Evolutionary conservation across 331 rosid species (phyloP), one percentile per base, ranked within the genome.

Genomic region (Cucumis variabilis): DNA sequence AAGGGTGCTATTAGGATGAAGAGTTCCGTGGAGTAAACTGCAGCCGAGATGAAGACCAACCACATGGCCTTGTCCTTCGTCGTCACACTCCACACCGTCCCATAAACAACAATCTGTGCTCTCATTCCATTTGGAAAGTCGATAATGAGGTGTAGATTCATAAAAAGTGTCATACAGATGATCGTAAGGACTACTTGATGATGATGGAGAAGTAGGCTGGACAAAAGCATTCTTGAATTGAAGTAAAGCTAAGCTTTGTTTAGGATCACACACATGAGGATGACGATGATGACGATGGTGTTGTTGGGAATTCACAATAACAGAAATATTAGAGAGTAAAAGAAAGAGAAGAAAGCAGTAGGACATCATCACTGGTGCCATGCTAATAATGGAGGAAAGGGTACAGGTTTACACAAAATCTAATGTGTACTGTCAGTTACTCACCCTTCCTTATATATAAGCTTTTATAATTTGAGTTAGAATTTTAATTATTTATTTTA

Each of bases 1-100:
- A 24, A 85, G 50, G 65, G 27, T 25, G 58, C 21, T 85, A 28
- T 85, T 85, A n/a, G 80, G 58, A 67, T 68, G 79, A 11, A 85
- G 13, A 23, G 28, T 17, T 21, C 78, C 77, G 0, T 0, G 1
- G 17, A 85, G 80, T 16, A n/a, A 10, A 17, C 87, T 85, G 87
- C 66, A 84, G 37, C 87, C 25, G 19, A 84, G 28, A 41, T 84
- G 66, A 13, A 84, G 75, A 4, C 65, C 78, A 23, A 68, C 72
- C 9, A 84, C 87, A 65, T 65, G 71, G 9, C 79, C 79, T n/a
- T 48, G 53, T 28, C 48, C 76, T 16, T 71, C n/a, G 0, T 71
- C 76, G 2, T 84, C 87, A 21, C 87, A 84, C 11, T 67, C 12
- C 44, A 84, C 63, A 4, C 63, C 76, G 0, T 23, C n/a, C 87